Evolutionary conservation across 2,329 filamentous ascomycete genomes (phyloP), one percentile per base, ranked within the genome.

Genomic region (Dactylonectria estremocensis): DNA sequence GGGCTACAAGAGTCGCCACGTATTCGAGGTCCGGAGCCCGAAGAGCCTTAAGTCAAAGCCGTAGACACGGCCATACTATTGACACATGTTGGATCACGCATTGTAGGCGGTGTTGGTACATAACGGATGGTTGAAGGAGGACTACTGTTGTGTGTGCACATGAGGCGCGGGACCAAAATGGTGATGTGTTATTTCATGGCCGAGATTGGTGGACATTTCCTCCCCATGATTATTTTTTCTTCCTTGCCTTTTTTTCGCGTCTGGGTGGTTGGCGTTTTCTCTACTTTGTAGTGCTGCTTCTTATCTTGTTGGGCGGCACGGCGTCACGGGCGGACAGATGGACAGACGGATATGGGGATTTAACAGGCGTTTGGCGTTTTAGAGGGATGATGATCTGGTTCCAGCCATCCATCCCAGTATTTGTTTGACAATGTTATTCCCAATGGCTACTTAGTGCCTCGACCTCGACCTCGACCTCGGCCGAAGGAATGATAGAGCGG

Each of bases 1-100:
- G 14, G 80, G 79, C 45, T 78, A 74, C 63, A 74, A 73, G 64
- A 83, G 79, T 66, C 78, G 81, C n/a, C 81, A 83, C 49, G 46
- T 78, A 18, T 83, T 83, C 68, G 77, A 80, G 53, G 74, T 75
- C 6, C 65, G 68, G 11, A 18, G 40, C 13, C 24, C 45, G 7
- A 54, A 68, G 54, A 33, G 60, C 33, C 14, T 13, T 28, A 52
- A 52, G 28, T 33, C 28, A 1, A 60, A n/a, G 14, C 52, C 43
- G 24, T 52, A 53, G 50, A 53, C 5, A 20, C 10, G 22, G 28
- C 50, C 6, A 31, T 9, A 18, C 9, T 6, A 37, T 37, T 37
- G 35, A 37, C 35, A 37, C 5, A 11, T n/a, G 13, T 37, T 37
- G 35, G 28, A 59, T 24, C 13, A 45, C 13, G 28, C 35, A 28